These are phyloP conservation scores for Eucalyptus dawsonii DNA, from an alignment of 345 rosid species.

Conservation along the genomic window DNA sequence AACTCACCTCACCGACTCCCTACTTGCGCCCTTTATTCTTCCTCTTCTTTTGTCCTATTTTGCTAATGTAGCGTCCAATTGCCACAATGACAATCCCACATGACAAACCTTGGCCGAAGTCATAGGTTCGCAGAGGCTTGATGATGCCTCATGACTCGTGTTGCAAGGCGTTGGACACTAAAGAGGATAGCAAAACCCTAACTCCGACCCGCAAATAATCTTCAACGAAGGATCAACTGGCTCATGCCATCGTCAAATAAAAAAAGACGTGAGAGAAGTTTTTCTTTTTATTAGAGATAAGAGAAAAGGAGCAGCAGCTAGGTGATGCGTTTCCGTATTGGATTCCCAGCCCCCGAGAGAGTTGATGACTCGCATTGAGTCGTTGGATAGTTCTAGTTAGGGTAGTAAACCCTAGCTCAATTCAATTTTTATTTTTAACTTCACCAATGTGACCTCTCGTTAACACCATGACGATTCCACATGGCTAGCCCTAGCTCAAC, in stretches of 20 bases:
- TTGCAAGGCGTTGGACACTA: not conserved
- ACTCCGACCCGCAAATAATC: not conserved
- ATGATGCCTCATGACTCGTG: not conserved
- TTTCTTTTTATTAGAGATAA: not conserved
- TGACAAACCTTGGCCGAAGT: not conserved
- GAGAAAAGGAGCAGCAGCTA: not conserved
- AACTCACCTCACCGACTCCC: not conserved
- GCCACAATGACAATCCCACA: not conserved
- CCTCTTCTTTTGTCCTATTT: not conserved
- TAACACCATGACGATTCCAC: not conserved
- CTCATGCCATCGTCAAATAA: not conserved
- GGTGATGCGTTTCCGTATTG: not conserved
- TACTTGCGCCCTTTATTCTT: not conserved
- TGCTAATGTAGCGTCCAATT: not conserved
- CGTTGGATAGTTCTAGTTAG: not conserved
- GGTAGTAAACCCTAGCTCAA: not conserved
- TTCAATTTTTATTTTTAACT: not conserved
- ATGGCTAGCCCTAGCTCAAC: not conserved
- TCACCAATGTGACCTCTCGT: not conserved
- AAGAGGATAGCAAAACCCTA: not conserved
- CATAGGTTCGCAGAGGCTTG: not conserved
- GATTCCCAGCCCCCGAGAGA: not conserved
- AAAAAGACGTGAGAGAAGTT: not conserved
- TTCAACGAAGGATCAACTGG: not conserved
- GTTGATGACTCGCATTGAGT: not conserved